Evolutionary conservation across 345 rosid genomes (phyloP).

Genomic region (Cochlearia excelsa): DNA sequence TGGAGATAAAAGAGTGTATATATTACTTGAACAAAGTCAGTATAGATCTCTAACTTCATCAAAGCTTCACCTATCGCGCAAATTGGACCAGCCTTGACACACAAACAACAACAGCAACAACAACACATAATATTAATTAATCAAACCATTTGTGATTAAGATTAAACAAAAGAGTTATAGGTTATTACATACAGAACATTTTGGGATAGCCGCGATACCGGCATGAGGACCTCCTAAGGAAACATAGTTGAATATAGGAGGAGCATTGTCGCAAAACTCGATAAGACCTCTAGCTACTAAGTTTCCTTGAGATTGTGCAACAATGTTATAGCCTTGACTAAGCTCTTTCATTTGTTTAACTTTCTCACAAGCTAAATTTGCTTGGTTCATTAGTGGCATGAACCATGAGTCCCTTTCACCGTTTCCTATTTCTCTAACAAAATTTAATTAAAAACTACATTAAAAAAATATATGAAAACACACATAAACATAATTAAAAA

Average conservation of each 20-base stretch:
- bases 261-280: slow-evolving; percentile 76
- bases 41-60: slow-evolving; percentile 29
- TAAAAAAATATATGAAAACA: not conserved
- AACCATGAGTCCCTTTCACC: slow-evolving; percentile 86
- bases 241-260: slow-evolving; percentile 69
- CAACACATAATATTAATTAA: not conserved
- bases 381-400: slow-evolving; percentile 60
- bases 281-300: slow-evolving; percentile 78
- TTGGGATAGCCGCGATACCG: slow-evolving; percentile 83
- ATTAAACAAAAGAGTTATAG: slow-evolving; percentile 57
- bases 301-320: slow-evolving; percentile 91
- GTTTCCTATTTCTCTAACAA: slow-evolving; percentile 69
- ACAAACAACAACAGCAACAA: slow-evolving; percentile 1
- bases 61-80: slow-evolving; percentile 24
- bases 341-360: slow-evolving; percentile 72
- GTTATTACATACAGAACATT: slow-evolving; percentile 72
- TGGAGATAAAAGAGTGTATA: not conserved
- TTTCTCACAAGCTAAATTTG: slow-evolving; percentile 31
- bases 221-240: slow-evolving; percentile 96
- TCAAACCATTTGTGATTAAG: not conserved
- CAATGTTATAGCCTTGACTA: slow-evolving; percentile 70
- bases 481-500: not conserved
- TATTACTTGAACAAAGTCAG: slow-evolving; percentile 34
- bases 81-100: slow-evolving; percentile 22
- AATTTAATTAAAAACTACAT: not conserved